A percentile compares a stretch with the other conserved stretches of the same genome.
These are phyloP conservation scores for Suaeda aralocaspica DNA, from an alignment of 148 eudicot genomes.

Conservation along the genomic window DNA sequence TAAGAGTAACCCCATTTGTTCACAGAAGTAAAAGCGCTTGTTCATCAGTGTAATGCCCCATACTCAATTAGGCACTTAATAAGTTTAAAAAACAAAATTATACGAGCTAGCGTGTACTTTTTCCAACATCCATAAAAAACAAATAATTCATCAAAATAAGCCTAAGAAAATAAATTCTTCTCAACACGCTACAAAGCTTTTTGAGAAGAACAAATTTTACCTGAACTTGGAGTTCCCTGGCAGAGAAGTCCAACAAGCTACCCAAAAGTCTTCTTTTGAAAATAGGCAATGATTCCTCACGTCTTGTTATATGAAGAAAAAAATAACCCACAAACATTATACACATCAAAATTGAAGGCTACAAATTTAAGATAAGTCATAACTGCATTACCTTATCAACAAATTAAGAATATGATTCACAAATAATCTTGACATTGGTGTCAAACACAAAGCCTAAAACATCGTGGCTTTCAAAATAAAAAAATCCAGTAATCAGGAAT, in stretches of 20 bases:
- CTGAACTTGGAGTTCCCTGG: slow-evolving; percentile 96
- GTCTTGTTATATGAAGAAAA: slow-evolving; percentile 41
- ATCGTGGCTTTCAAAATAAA: not conserved
- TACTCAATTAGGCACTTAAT: too few relatives aligned
- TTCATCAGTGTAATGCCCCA: too few relatives aligned
- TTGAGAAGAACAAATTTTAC: slow-evolving; percentile 31
- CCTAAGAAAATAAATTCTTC: not conserved
- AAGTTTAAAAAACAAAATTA: too few relatives aligned
- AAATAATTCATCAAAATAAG: not conserved
- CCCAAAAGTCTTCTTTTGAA: slow-evolving; percentile 95
- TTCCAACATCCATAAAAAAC: not conserved
- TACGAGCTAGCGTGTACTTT: too few relatives aligned
- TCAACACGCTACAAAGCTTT: slow-evolving; percentile 3
- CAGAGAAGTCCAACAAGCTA: slow-evolving; percentile 84
- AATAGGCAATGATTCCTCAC: slow-evolving; percentile 87
- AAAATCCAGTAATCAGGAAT: not conserved
- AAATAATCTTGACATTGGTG: not conserved
- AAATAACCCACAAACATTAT: not conserved
- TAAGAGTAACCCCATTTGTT: too few relatives aligned
- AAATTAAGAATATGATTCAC: not conserved
- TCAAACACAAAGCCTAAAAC: not conserved
- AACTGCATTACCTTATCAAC: not conserved
- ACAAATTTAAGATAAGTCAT: not conserved
- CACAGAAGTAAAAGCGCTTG: too few relatives aligned
- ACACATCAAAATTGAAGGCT: slow-evolving; percentile 2